These are phyloP conservation scores for Zea mays DNA, from an alignment of 176 grass and related monocot genomes.

Conservation along the genomic window Zm-B73-REFERENCE-NAM-5.0 NC_050105.1:4122001-4122500, in stretches of 20 bases:
- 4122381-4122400: neutral
- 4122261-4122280: conserved; percentile 43
- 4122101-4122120: conserved; percentile 11
- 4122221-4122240: conserved; percentile 79
- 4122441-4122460: neutral
- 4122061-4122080: neutral
- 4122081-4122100: neutral
- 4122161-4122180: conserved; percentile 78
- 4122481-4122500: neutral
- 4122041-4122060: neutral
- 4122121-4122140: conserved; percentile 87
- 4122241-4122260: conserved; percentile 47
- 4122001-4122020: conserved; percentile 94
- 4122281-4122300: conserved; percentile 61
- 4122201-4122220: conserved; percentile 73
- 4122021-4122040: conserved; percentile 15
- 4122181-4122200: conserved; percentile 78
- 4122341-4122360: conserved; percentile 20
- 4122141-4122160: conserved; percentile 80
- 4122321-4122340: conserved; percentile 39
- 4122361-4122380: neutral
- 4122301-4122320: conserved; percentile 49
- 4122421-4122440: neutral
- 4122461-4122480: neutral
- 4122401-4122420: neutral